Percentiles rank a stretch among this genome's conserved stretches.
Evolutionary conservation across 1,284 basidiomycete species (phyloP).

Genomic region (Testicularia cyperi): DNA sequence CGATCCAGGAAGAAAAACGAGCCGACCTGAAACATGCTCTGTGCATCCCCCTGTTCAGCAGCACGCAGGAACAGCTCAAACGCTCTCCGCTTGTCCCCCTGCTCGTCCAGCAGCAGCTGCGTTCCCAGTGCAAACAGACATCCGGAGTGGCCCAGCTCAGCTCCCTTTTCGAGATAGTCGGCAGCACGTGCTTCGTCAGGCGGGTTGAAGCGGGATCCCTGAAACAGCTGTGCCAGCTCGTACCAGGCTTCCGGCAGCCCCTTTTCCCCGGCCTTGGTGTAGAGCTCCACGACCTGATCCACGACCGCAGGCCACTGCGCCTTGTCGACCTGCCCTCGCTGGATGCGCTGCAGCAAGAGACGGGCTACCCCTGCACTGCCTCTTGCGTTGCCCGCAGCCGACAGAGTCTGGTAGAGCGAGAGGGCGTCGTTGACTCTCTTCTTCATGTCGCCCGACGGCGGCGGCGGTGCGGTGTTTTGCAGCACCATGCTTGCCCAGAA

Average conservation of each 20-base stretch:
- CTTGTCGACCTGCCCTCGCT: conserved; percentile 15
- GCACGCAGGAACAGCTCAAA: conserved; percentile 42
- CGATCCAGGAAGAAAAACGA: conserved; percentile 39
- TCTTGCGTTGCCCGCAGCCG: conserved; percentile 37
- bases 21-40: conserved; percentile 50
- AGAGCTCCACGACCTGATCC: conserved; percentile 27
- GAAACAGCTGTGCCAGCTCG: conserved; percentile 39
- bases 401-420: conserved; percentile 34
- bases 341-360: conserved; percentile 32
- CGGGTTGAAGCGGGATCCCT: conserved; percentile 21
- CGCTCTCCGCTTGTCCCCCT: conserved; percentile 12
- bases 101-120: conserved; percentile 11
- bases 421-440: conserved; percentile 27
- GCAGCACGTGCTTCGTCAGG: conserved; percentile 22
- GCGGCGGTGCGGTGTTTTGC: conserved; percentile 29
- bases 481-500: conserved; percentile 51
- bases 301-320: conserved; percentile 16
- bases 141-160: conserved; percentile 25
- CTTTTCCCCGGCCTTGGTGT: conserved; percentile 37
- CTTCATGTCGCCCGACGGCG: conserved; percentile 10
- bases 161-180: conserved; percentile 35
- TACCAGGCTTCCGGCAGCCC: conserved; percentile 52
- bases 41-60: conserved; percentile 46
- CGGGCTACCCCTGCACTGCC: conserved; percentile 41
- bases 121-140: conserved; percentile 28